These are phyloP conservation scores for Forsythia suspensa DNA, from an alignment of 257 asterid species.

Conservation along the genomic window DNA sequence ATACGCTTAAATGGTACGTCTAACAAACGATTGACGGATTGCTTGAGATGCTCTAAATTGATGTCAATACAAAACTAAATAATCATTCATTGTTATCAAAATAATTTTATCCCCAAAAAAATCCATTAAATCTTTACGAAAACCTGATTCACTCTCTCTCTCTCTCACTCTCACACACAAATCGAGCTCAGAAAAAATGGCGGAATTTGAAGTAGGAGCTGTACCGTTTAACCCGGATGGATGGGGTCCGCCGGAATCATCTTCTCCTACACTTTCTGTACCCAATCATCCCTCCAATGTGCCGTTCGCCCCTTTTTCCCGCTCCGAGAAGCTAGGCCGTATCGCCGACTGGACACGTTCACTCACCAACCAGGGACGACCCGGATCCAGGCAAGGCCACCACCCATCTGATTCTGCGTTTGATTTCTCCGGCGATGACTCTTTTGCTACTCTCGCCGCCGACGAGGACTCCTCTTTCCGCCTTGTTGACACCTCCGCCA, in stretches of 20 bases:
- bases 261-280: conserved; percentile 34
- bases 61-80: too few species aligned
- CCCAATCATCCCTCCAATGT: conserved; percentile 65
- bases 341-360: conserved; percentile 94
- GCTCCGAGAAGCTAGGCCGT: conserved; percentile 87
- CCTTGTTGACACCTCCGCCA: conserved; percentile 80
- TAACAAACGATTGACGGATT: too few species aligned
- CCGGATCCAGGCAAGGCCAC: conserved; percentile 57
- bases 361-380: conserved; percentile 45
- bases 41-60: too few species aligned
- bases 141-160: too few species aligned
- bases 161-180: too few species aligned
- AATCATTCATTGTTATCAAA: too few species aligned
- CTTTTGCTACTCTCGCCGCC: conserved; percentile 77
- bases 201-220: conserved; percentile 63
- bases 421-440: conserved; percentile 92
- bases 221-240: conserved; percentile 93
- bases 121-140: too few species aligned
- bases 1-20: too few species aligned
- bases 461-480: conserved; percentile 92
- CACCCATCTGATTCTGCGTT: conserved; percentile 75
- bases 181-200: conserved; percentile 39
- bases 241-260: conserved; percentile 90
- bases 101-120: too few species aligned
- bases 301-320: conserved; percentile 97